Base-by-base conservation (phyloP, 2,329 filamentous ascomycete genomes). In the Neofusicoccum kwambonambiense region DNA sequence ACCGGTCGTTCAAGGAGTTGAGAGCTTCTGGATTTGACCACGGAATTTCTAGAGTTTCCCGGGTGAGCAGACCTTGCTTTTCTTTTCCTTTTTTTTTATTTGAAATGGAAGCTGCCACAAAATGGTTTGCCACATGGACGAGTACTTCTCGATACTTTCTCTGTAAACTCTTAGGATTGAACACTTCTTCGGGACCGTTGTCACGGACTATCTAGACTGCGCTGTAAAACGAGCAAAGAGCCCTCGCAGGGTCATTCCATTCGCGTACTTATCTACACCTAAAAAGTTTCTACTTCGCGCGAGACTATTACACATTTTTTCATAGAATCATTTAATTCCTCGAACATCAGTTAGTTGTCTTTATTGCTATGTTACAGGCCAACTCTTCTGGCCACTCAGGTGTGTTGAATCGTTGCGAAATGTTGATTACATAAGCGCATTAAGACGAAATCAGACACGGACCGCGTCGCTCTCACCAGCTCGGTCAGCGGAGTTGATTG, bases 11-110 rank as follows among this genome's bases (percentile, higher is more conserved):
- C 56, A 60, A 22, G 56, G 56, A 19, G 56, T 60, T n/a, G 56
- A 60, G 56, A 60, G 56, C 11, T 60, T 60, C 31, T 60, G 56
- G 56, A 60, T 60, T 15, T 60, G 42, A 60, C 7, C 5, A n/a
- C n/a, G n/a, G 11, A 37, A 37, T 17, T 37, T 19, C n/a, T 57
- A n/a, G 54, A 15, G 39, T 45, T 41, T 58, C 34, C 35, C 17
- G 50, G 17, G 13, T 34, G 9, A 6, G 50, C 35, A 54, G 34
- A 35, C 35, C 15, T 54, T 17, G 39, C 8, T 39, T 13, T 8
- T 15, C 27, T 35, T 22, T 2, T 22, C 22, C 22, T 22, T 22
- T 22, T 22, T 22, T 22, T 22, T 22, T 22, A 3, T 22, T 22
- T 22, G 22, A 22, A 22, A 39, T 7, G 9, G 6, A 39, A 15